phyloP scores from a whole-genome alignment of 2,329 filamentous ascomycete species.

The Phialophora chinensis region DNA sequence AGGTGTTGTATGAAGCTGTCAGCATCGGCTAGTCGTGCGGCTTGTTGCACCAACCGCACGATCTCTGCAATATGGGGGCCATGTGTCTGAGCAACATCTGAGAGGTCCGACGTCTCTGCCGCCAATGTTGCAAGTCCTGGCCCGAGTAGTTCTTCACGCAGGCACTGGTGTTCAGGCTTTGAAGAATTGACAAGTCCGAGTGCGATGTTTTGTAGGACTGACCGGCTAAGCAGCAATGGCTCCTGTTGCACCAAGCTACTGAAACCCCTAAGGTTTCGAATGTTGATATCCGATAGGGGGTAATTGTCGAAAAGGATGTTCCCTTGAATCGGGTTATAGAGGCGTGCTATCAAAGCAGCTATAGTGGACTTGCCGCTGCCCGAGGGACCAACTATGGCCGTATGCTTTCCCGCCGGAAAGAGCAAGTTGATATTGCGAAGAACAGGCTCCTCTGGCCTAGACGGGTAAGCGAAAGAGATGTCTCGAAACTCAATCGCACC shows the following conservation, averaged over 20 bases:
- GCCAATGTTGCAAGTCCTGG: no score
- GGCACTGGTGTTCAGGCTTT: no score
- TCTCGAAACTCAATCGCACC: no score
- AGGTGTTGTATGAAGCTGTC: constrained; percentile 61
- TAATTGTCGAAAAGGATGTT: constrained; percentile 45
- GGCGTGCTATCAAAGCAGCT: constrained; percentile 46
- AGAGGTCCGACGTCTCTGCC: not conserved
- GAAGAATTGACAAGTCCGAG: constrained; percentile 53
- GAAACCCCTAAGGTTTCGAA: constrained; percentile 43
- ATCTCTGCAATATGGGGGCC: constrained; percentile 54
- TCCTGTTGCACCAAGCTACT: constrained; percentile 58
- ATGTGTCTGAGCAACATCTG: constrained; percentile 34
- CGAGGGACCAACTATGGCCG: constrained; percentile 57
- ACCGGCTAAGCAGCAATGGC: constrained; percentile 57
- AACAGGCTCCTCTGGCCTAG: no score
- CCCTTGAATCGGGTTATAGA: constrained; percentile 47
- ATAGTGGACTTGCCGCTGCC: constrained; percentile 61
- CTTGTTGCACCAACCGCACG: constrained; percentile 52
- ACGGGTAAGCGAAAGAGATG: no score
- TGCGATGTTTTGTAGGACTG: constrained; percentile 61
- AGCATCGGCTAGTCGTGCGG: constrained; percentile 64
- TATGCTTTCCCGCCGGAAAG: constrained; percentile 47
- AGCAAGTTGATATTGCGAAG: constrained; percentile 42
- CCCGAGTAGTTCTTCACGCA: no score
- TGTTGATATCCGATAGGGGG: constrained; percentile 37